Conservation (phyloP, 768 basidiomycete genomes). For the Tylopilus sp. region DNA sequence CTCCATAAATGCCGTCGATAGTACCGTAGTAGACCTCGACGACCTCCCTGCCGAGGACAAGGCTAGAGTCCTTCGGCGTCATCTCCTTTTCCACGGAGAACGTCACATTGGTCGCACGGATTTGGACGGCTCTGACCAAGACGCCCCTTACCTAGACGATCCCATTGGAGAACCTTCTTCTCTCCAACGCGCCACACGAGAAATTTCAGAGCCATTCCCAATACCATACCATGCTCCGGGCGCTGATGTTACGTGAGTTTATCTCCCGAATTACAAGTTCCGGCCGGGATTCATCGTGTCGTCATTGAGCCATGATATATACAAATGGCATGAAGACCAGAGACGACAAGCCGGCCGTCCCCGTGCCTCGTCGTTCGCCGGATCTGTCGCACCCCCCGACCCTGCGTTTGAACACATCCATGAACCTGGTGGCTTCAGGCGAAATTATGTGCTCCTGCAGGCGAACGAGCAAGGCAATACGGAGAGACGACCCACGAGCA, state of each 20-base stretch:
- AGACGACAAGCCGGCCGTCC: conserved; percentile 55
- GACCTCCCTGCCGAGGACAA: conserved; percentile 80
- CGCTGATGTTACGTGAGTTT: conserved; percentile 87
- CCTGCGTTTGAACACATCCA: conserved; percentile 91
- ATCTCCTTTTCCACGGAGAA: conserved; percentile 76
- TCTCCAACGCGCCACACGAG: conserved; percentile 30
- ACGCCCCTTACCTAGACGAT: conserved; percentile 11
- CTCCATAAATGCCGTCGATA: conserved; percentile 32
- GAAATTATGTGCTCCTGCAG: conserved; percentile 78
- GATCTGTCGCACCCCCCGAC: conserved; percentile 48
- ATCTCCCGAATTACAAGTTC: conserved; percentile 2
- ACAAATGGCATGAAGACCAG: conserved; percentile 89
- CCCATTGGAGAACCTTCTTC: conserved; percentile 24
- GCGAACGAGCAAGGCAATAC: conserved; percentile 64
- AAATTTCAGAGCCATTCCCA: conserved; percentile 73
- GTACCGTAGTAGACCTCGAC: conserved; percentile 43
- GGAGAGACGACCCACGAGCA: conserved; percentile 65
- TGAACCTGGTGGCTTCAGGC: conserved; percentile 91
- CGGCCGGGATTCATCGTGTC: conserved; percentile 13
- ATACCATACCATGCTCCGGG: conserved; percentile 85
- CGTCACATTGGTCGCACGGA: conserved; percentile 31
- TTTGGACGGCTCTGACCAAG: conserved; percentile 24
- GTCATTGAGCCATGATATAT: conserved; percentile 74
- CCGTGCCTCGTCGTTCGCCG: conserved; percentile 70
- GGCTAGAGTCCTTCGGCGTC: conserved; percentile 71